Evolutionary conservation across 2,329 filamentous ascomycete species (phyloP), one percentile per base, ranked within the genome.

Genomic region (Truncatella angustata): DNA sequence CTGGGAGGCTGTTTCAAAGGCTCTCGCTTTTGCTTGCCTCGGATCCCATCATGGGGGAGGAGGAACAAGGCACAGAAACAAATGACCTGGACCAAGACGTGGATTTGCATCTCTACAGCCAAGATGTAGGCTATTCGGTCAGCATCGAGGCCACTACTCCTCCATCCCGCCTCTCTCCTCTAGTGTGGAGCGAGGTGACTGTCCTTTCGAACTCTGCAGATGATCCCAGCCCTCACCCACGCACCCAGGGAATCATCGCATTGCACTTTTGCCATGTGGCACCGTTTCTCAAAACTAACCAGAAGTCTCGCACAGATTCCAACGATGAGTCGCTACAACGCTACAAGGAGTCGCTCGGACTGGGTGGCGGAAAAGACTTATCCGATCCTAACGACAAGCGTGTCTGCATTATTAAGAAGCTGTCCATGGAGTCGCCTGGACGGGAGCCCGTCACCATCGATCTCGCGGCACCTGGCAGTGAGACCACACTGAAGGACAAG

Each of bases 301-400:
- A 45, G 34, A 26, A 34, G 10, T n/a, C 20, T 54, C 50, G 28
- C 53, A 52, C 64, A 86, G 79, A 86, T 65, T 77, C 80, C 61
- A 77, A 89, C 65, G 94, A 99, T 71, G 93, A 97, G 73, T 94
- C 93, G 56, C 87, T 99, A 65, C 90, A 95, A 75, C 88, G 93
- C 66, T 99, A 96, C 88, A 99, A 99, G 80, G 84, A 93, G 67
- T 97, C 93, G 11, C 87, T 99, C 56, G 94, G 94, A 62, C 85
- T 97, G 55, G 84, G 86, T 58, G 85, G 84, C 62, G 87, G 88
- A 66, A 83, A 80, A 45, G 81, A 87, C 62, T 81, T 90, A 55
- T 88, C 85, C 52, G 84, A 92, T 69, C 83, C 88, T 63, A 90
- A 80, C 68, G 93, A 97, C 67, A 85, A 88, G 45, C 89, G 93